Conservation (phyloP, 1,284 basidiomycete species). For the Cryptococcus jaspeensis region DNA sequence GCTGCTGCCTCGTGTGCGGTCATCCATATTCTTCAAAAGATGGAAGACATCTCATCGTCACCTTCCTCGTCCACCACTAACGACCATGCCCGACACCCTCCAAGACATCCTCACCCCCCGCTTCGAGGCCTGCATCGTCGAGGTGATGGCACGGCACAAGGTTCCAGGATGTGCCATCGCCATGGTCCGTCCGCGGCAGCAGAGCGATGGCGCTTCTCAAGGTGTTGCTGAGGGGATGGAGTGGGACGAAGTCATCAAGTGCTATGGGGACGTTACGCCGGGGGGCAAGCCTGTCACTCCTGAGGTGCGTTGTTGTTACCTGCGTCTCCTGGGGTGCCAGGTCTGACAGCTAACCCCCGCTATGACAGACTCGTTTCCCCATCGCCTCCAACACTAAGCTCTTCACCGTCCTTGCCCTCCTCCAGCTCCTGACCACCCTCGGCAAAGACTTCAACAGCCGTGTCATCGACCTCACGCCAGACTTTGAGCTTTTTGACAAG, state of each 20-base stretch:
- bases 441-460: background rate
- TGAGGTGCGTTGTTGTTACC: background rate
- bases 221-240: background rate
- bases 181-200: background rate
- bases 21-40: too few species aligned
- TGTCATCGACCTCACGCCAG: background rate
- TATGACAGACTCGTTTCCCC: constrained; percentile 5
- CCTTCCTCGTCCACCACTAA: background rate
- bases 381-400: constrained; percentile 4
- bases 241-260: background rate
- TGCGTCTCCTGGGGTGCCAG: background rate
- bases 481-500: background rate
- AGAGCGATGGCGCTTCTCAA: too few species aligned
- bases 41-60: too few species aligned
- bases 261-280: background rate
- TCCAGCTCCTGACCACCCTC: background rate
- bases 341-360: too few species aligned
- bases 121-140: background rate
- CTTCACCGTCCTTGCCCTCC: constrained; percentile 3
- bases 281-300: background rate
- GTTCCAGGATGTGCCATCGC: background rate
- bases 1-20: too few species aligned
- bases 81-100: background rate
- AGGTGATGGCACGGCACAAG: background rate
- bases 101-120: background rate